Conservation (phyloP, 306 rosid genomes). For the Vigna radiata region DNA sequence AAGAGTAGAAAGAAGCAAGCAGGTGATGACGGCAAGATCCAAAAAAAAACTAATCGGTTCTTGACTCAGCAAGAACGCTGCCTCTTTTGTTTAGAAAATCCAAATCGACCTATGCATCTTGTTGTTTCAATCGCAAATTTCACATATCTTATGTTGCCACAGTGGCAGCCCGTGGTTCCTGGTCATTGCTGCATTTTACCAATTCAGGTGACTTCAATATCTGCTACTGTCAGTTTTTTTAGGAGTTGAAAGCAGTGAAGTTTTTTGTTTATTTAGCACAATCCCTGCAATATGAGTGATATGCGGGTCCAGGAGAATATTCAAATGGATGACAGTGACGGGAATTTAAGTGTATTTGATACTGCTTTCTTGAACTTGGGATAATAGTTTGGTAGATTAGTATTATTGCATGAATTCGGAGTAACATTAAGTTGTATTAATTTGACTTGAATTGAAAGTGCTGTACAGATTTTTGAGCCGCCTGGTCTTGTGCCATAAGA, state of each 20-base stretch:
- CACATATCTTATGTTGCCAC: conserved; percentile 92
- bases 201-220: conserved; percentile 68
- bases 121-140: conserved; percentile 78
- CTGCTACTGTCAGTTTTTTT: not conserved
- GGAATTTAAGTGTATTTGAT: conserved; percentile 30
- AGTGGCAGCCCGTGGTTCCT: conserved; percentile 77
- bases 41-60: conserved; percentile 56
- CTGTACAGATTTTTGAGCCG: conserved; percentile 26
- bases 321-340: conserved; percentile 3
- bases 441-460: conserved; percentile 27
- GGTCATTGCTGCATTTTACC: conserved; percentile 97
- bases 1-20: conserved; percentile 70
- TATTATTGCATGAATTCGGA: conserved; percentile 4
- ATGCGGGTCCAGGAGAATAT: not conserved
- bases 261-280: conserved; percentile 26
- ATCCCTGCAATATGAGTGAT: conserved; percentile 4
- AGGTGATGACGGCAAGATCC: conserved; percentile 62
- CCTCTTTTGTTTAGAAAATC: conserved; percentile 83
- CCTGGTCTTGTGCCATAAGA: conserved; percentile 14
- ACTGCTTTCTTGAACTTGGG: conserved; percentile 12
- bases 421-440: conserved; percentile 24
- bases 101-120: conserved; percentile 80
- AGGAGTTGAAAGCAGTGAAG: conserved; percentile 16
- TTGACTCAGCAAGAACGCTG: conserved; percentile 82
- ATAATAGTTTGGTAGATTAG: not conserved